Conservation (phyloP, 139 green algal species). For the Chlamydomonas sp. region DNA sequence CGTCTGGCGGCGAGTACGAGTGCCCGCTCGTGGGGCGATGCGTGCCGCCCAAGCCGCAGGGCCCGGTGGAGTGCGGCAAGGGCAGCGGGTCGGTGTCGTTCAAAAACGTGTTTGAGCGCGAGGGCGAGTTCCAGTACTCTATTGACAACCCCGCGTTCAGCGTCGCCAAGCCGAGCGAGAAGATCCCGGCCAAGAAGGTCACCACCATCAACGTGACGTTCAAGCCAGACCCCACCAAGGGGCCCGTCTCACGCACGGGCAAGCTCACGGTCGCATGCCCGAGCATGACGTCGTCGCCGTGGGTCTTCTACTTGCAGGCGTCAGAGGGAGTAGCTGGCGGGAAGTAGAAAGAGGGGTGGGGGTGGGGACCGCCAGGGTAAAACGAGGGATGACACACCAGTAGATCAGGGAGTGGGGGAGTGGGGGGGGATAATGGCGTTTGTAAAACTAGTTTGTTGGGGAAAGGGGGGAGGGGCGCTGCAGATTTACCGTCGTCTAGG, state of each 20-base stretch:
- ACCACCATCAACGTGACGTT: constrained; percentile 50
- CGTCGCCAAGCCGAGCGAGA: constrained; percentile 46
- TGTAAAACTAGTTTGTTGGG: too few relatives aligned
- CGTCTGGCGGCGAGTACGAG: constrained; percentile 51
- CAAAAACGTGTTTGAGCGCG: constrained; percentile 66
- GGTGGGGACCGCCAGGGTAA: too few relatives aligned
- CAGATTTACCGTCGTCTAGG: too few relatives aligned
- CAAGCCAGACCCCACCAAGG: constrained; percentile 28
- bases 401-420: too few relatives aligned
- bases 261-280: constrained; percentile 72
- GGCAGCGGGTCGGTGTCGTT: constrained; percentile 46
- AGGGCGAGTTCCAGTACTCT: constrained; percentile 55
- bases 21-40: constrained; percentile 59
- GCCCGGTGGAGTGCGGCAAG: constrained; percentile 53
- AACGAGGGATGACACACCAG: too few relatives aligned
- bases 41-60: constrained; percentile 64
- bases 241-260: constrained; percentile 27
- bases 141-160: constrained; percentile 72
- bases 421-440: too few relatives aligned
- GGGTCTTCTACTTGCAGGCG: constrained; percentile 71
- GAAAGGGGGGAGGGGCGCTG: too few relatives aligned
- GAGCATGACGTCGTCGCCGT: constrained; percentile 40
- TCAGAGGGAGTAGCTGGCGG: constrained; percentile 4
- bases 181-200: constrained; percentile 57
- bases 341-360: too few relatives aligned